Evolutionary conservation across 768 basidiomycete genomes (phyloP), one percentile per base, ranked within the genome.

Genomic region (Xerocomellus dryophilus): DNA sequence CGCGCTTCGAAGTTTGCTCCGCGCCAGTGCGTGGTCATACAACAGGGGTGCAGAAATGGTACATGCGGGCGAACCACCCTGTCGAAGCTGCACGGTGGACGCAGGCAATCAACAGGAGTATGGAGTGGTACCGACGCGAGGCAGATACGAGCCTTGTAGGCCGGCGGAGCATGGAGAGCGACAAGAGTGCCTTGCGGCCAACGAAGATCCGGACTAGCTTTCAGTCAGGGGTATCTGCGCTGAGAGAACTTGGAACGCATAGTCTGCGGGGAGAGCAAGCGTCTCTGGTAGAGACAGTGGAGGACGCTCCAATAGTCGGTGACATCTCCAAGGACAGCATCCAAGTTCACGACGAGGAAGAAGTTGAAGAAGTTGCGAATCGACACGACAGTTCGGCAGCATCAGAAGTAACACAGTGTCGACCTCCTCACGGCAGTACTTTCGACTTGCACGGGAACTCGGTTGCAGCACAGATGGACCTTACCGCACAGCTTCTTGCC

Each of bases 41-140:
- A 18, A 58, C 75, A 15, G 72, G 73, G 5, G 71, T 74, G 0
- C 85, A 88, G 62, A 90, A 85, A 68, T 91, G 90, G 90, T 87
- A 86, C 66, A 77, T 93, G 70, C 87, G 85, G 52, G 88, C 88
- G 0, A 89, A 85, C 57, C 93, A 97, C 62, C 91, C 88, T 0
- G 90, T 90, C 6, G 95, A 98, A 69, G 91, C 91, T 5, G 78
- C 86, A 5, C 79, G 94, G 11, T 98, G 95, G 95, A 82, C 84
- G 2, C 83, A 87, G 53, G 88, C 86, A 0, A 80, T 98, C 43
- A 71, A 73, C 17, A 81, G 80, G 65, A 86, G 84, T 57, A 86
- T 93, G 54, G 89, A 93, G 31, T 86, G 83, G 78, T 79, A 77
- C 44, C 78, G 78, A 51, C 74, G 74, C n/a, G 76, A 79, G 34